These are phyloP conservation scores for Litsea cubeba DNA, from an alignment of 164 flowering plant species.

Conservation along the genomic window DNA sequence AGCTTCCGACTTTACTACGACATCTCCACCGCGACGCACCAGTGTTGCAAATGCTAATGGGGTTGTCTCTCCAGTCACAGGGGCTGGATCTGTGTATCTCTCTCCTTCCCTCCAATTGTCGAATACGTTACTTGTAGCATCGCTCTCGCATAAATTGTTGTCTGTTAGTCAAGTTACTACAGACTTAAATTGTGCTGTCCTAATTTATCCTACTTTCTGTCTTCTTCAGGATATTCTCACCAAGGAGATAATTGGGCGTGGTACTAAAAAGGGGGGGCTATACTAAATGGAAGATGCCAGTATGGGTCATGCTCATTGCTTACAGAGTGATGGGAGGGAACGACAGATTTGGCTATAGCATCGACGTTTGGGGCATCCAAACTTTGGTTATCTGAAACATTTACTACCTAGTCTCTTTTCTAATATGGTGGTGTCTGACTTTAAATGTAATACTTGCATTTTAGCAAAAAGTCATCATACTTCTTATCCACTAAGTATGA, in stretches of 20 bases:
- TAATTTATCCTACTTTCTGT: no score
- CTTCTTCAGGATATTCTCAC: no score
- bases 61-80: neutral
- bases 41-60: neutral
- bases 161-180: no score
- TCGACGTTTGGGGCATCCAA: constrained; percentile 8
- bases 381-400: constrained; percentile 5
- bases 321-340: neutral
- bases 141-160: no score
- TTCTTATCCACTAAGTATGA: no score
- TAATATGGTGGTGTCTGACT: neutral
- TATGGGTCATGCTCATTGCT: no score
- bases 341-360: neutral
- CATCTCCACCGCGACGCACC: neutral
- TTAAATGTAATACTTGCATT: constrained; percentile 8
- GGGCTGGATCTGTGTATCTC: neutral
- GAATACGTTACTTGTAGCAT: neutral
- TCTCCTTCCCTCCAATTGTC: constrained; percentile 1
- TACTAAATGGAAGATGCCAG: no score
- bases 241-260: no score
- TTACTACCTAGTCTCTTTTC: neutral
- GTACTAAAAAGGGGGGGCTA: no score
- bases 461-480: neutral
- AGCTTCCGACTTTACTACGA: neutral
- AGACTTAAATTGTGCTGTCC: no score